Base-by-base conservation (phyloP, 2,329 filamentous ascomycete species). In the Curvularia eragrostidis region DNA sequence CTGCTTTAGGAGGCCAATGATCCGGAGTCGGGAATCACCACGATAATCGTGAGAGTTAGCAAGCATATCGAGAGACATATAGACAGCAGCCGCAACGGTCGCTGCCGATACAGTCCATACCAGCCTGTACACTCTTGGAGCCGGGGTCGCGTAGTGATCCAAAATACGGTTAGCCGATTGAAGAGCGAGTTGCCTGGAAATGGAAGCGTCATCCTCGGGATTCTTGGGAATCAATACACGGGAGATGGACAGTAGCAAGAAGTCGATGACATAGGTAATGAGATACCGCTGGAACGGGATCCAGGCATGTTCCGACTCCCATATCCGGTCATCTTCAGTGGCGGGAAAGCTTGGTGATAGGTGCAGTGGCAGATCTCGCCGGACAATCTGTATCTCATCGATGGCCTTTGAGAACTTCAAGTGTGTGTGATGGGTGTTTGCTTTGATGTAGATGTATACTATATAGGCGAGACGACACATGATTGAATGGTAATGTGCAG, bases 391-490 rank as follows among this genome's bases (percentile, higher is more conserved):
- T 19, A 56, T 52, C 36, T 58, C 52, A 38, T 61, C 56, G 12
- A 61, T 61, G 10, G 58, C 58, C 34, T 61, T 61, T 23, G 49
- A 34, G 5, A 61, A 58, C 13, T 61, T 59, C 19, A 58, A 8
- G 19, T 46, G 39, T n/a, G 58, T 59, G 24, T 61, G 58, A 30
- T 61, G 56, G 7, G 58, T 59, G 24, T 61, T 59, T 38, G 48
- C 58, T 46, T 61, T 61, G 48, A 61, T 59, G 43, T 61, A 59
- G 3, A 61, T 34, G 34, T 61, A 61, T 19, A 61, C 24, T 21
- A 61, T 55, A 28, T 61, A 61, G 12, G 58, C 21, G 30, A 61
- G 43, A 23, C 55, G 55, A 15, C 47, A 55, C 55, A 61, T 52
- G 24, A 55, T 61, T 18, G 58, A 55, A 10, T 58, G 58, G 18